A percentile compares a stretch with the other conserved stretches of the same genome.
phyloP scores from a whole-genome alignment of 768 basidiomycete genomes.

The Exsudoporus frostii region DNA sequence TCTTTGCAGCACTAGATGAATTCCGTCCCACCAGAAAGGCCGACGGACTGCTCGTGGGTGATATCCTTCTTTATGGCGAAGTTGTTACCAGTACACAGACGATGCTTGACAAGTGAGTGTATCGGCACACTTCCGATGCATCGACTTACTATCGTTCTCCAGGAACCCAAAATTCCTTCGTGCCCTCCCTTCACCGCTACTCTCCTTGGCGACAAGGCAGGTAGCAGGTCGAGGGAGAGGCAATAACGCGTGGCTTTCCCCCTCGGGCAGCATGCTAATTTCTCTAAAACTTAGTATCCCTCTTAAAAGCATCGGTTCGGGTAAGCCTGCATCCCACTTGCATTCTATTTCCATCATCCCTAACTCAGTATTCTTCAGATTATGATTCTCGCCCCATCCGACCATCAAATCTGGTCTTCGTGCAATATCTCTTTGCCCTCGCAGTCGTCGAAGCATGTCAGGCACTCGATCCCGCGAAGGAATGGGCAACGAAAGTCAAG shows the following conservation, averaged over 20 bases:
- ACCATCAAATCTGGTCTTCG: conserved; percentile 72
- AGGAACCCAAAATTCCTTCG: conserved; percentile 78
- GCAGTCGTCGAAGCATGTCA: conserved; percentile 87
- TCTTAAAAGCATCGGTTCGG: conserved; percentile 9
- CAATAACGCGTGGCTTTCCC: conserved; percentile 89
- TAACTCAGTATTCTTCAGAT: not conserved
- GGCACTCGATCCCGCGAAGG: conserved; percentile 43
- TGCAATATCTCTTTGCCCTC: conserved; percentile 89
- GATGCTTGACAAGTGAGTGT: conserved; percentile 81
- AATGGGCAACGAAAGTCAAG: conserved; percentile 54
- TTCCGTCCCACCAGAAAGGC: conserved; percentile 22
- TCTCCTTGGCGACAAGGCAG: conserved; percentile 86
- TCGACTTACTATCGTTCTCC: not conserved
- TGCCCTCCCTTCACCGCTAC: conserved; percentile 66
- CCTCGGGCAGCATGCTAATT: conserved; percentile 82
- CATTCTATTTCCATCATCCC: not conserved
- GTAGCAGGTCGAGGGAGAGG: conserved; percentile 87
- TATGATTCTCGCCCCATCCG: conserved; percentile 13
- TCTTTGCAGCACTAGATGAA: conserved; percentile 50
- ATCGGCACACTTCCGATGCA: not conserved
- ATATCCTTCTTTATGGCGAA: conserved; percentile 81
- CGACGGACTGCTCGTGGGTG: conserved; percentile 59
- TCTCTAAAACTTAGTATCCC: conserved; percentile 26
- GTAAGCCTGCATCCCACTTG: conserved; percentile 1
- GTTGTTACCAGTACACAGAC: conserved; percentile 94